Base-by-base conservation (phyloP, 139 green algal genomes). In the Micractinium conductrix region DNA sequence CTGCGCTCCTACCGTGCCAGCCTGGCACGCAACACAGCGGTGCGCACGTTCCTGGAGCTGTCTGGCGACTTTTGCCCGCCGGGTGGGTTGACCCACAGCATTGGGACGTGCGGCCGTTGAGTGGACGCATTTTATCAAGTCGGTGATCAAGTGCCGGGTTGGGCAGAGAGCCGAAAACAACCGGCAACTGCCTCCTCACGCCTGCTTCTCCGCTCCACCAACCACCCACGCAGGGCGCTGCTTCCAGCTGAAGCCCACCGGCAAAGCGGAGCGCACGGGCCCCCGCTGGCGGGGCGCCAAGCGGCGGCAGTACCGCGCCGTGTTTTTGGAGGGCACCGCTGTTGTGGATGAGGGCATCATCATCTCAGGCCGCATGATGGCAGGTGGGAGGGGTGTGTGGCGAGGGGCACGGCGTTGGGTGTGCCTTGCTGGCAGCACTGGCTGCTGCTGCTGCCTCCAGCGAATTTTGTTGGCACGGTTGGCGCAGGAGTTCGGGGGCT, bases 361-460 rank as follows among this genome's bases (percentile, higher is more conserved):
- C 44, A 68, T 93, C 1, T 88, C 81, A 5, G 78, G 86, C 2
- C 83, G 89, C 37, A 93, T 93, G 88, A 92, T 92, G 90, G 84
- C 83, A 26, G 91, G 90, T 84, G 88, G 91, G 62, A 0, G 4
- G 50, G 73, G 72, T 1, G 17, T 40, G n/a, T 33, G 37, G 33
- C 30, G 40, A 79, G 26, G 68, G 62, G 4, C 28, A 2, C 8
- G 35, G 0, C 14, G 68, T 10, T 10, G 3, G 30, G 33, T 42
- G 21, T 55, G 71, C 10, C 48, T 16, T 58, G 48, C 48, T 58
- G 10, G 48, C 48, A 58, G 16, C 48, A 58, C 9, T 28, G 40
- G 37, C 74, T 67, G 40, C 76, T 81, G 35, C 14, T 74, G 6
- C 58, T 84, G 5, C 22, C 45, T n/a, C n/a, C n/a, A n/a, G n/a